phyloP scores from a whole-genome alignment of 768 basidiomycete genomes.

The Omphalotus guepiniiformis region DNA sequence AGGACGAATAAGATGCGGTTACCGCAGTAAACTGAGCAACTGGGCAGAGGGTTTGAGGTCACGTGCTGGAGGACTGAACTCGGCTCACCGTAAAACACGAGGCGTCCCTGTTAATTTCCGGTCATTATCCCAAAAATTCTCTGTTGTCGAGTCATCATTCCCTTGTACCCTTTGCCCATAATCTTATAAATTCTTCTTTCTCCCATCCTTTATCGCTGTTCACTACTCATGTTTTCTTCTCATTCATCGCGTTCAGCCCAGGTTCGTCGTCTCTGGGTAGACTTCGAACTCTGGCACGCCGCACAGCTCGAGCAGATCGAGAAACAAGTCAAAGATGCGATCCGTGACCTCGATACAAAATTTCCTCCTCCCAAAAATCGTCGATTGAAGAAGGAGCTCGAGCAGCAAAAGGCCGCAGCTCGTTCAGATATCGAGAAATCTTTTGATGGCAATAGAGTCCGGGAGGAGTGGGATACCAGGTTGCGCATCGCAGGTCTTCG shows the following conservation, averaged over 20 bases:
- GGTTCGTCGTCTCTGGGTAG: conserved; percentile 12
- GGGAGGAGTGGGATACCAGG: conserved; percentile 38
- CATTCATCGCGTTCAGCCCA: conserved; percentile 2
- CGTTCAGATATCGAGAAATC: conserved; percentile 27
- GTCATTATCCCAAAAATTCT: background rate
- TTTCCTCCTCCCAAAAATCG: conserved; percentile 4
- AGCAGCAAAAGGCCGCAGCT: conserved; percentile 22
- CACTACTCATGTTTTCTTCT: background rate
- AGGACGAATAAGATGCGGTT: too few species aligned
- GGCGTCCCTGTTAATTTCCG: conserved; percentile 7
- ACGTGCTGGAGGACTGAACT: too few species aligned
- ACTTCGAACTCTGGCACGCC: conserved; percentile 10
- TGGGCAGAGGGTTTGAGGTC: too few species aligned
- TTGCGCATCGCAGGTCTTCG: conserved; percentile 29
- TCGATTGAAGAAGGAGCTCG: conserved; percentile 19
- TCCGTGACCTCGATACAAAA: conserved; percentile 2
- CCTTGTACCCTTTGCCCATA: background rate
- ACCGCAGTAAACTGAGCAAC: too few species aligned
- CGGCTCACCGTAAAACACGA: conserved; percentile 10
- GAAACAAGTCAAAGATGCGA: background rate
- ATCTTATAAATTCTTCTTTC: background rate
- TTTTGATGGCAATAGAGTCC: conserved; percentile 26
- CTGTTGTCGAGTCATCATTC: background rate
- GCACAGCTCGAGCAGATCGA: conserved; percentile 3
- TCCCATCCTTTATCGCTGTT: background rate